Evolutionary conservation across 2,329 filamentous ascomycete species (phyloP), one percentile per base, ranked within the genome.

Genomic region (Fusarium caatingaense): DNA sequence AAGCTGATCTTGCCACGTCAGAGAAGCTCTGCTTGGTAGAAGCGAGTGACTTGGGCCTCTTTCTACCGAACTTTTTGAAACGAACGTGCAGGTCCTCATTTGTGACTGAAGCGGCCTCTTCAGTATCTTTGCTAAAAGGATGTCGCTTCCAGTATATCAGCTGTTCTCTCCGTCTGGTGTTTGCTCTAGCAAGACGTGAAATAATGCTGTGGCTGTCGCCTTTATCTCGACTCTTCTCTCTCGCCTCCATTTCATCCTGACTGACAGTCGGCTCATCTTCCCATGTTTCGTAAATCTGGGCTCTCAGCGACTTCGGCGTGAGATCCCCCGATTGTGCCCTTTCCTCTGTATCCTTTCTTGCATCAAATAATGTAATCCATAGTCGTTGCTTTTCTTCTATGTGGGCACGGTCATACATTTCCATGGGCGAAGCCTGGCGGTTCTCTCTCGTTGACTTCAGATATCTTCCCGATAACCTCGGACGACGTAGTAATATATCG

Each of bases 101-200:
- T 12, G 10, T 37, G 34, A 37, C 34, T 12, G 34, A 37, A 37
- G 6, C 34, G 4, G 7, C 18, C 34, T 37, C 34, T 37, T 7
- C 18, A 0, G 11, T 37, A 1, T 12, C 0, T 37, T 7, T 37
- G 10, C 1, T 1, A 4, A 37, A 37, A 0, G 34, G 34, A n/a
- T 37, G 34, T 37, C 18, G 18, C 1, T 37, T 3, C 34, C 34
- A 37, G 34, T 37, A 12, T 0, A 0, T 37, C 34, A 37, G 18
- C 18, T 37, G 34, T n/a, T 37, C 34, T 37, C 34, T 37, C 9
- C 34, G 4, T 37, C 34, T 37, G 1, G 34, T 37, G 18, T 37
- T 37, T n/a, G 34, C 34, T n/a, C 34, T 37, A 0, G 34, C 34
- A 0, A 37, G 34, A 7, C 34, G 34, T n/a, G 34, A 37, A 0